These are phyloP conservation scores for Trichoderma sp. DNA, from an alignment of 2,329 filamentous ascomycete species.

Conservation along the genomic window DNA sequence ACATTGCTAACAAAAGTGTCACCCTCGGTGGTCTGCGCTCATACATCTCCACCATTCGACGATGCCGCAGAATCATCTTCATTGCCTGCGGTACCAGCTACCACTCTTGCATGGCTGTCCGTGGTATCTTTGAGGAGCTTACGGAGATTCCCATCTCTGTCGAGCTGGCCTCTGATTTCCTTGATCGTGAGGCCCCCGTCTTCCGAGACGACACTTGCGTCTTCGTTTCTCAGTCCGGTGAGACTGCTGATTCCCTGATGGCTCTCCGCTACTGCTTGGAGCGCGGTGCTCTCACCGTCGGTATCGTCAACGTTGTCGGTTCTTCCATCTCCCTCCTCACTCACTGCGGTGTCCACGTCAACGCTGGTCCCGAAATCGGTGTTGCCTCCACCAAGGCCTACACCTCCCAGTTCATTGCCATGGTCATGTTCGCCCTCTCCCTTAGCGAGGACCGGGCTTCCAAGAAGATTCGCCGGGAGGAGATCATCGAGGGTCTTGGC, in stretches of 20 bases:
- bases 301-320: conserved; percentile 97
- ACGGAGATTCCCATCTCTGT: conserved; percentile 97
- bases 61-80: conserved; percentile 97
- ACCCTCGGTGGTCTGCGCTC: conserved; percentile 94
- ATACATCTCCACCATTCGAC: conserved; percentile 94
- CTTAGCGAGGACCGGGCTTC: conserved; percentile 95
- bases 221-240: conserved; percentile 97
- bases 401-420: conserved; percentile 98
- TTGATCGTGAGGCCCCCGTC: conserved; percentile 92
- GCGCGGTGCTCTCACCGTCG: conserved; percentile 93
- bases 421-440: conserved; percentile 99
- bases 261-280: conserved; percentile 97
- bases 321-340: conserved; percentile 98
- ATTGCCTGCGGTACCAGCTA: conserved; percentile 98
- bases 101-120: conserved; percentile 99
- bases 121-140: conserved; percentile 95
- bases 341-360: conserved; percentile 99
- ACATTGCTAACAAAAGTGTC: conserved; percentile 89
- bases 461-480: conserved; percentile 86
- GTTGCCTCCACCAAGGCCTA: conserved; percentile 99
- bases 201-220: conserved; percentile 99
- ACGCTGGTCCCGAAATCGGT: conserved; percentile 97
- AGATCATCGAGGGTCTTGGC: conserved; percentile 92
- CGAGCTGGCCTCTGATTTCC: conserved; percentile 96
- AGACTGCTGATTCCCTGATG: conserved; percentile 97